phyloP scores from a whole-genome alignment of 1,284 basidiomycete genomes.

The Heterobasidion occidentale region DNA sequence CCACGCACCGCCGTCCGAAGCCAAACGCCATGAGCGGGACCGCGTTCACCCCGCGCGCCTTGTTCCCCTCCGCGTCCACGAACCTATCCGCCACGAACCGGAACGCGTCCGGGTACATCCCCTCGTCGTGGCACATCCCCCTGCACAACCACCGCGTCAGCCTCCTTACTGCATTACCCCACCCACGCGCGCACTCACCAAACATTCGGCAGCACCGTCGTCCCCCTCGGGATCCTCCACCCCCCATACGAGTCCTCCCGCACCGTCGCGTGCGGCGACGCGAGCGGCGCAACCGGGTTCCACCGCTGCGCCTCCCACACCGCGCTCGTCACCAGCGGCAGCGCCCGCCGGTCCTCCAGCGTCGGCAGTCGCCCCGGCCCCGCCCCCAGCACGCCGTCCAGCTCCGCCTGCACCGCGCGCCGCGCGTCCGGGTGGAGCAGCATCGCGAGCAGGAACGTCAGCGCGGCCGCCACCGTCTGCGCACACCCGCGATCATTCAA shows the following conservation, averaged over 20 bases:
- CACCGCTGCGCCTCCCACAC: slow-evolving; percentile 31
- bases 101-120: neutral
- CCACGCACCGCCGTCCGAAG: neutral
- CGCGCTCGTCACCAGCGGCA: slow-evolving; percentile 32
- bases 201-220: slow-evolving; percentile 21
- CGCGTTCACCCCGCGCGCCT: neutral
- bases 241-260: slow-evolving; percentile 23
- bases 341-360: slow-evolving; percentile 22
- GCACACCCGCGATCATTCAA: too few relatives aligned
- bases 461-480: slow-evolving; percentile 20
- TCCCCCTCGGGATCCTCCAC: slow-evolving; percentile 23
- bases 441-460: slow-evolving; percentile 29
- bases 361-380: slow-evolving; percentile 24
- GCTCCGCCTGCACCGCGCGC: slow-evolving; percentile 28
- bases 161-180: too few relatives aligned
- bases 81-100: neutral
- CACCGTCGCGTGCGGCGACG: neutral
- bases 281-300: slow-evolving; percentile 20
- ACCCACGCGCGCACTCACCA: neutral
- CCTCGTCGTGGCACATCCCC: neutral
- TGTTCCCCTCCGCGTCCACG: neutral
- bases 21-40: neutral
- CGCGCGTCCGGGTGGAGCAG: slow-evolving; percentile 28
- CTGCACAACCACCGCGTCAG: neutral
- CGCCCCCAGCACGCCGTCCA: slow-evolving; percentile 27